Evolutionary conservation across 73 alveolate genomes (phyloP).

Genomic region (Tetrahymena malaccensis): DNA sequence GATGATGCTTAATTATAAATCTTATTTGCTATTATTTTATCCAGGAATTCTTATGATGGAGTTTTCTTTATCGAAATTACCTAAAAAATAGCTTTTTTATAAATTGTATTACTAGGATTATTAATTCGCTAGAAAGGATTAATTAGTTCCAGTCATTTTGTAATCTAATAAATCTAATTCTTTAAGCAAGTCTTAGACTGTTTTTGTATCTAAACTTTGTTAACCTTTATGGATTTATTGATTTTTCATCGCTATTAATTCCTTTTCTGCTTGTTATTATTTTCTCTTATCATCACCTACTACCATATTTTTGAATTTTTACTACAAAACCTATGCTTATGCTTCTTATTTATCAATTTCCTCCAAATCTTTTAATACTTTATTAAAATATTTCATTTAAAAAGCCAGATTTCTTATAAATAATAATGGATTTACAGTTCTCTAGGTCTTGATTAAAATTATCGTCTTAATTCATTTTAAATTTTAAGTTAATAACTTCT

Average conservation of each 20-base stretch:
- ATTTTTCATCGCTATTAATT: not conserved
- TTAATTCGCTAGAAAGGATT: not conserved
- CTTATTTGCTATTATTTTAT: not conserved
- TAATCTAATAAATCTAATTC: not conserved
- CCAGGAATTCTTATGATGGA: not conserved
- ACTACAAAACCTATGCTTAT: not conserved
- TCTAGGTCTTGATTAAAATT: not conserved
- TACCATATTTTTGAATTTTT: not conserved
- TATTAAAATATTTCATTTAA: not conserved
- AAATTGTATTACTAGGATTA: not conserved
- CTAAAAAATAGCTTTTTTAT: not conserved
- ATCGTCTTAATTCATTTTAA: not conserved
- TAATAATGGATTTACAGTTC: not conserved
- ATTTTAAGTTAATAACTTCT: not conserved
- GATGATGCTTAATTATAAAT: not conserved
- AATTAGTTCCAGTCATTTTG: not conserved
- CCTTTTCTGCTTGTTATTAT: not conserved
- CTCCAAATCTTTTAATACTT: not conserved
- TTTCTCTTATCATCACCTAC: not conserved
- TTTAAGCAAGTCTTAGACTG: not conserved
- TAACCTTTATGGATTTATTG: not conserved
- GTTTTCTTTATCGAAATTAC: not conserved
- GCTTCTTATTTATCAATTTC: not conserved
- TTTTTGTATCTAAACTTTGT: not conserved
- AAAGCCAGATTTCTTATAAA: not conserved